phyloP scores from a whole-genome alignment of 2,329 filamentous ascomycete species.

The Fusarium sp. region DNA sequence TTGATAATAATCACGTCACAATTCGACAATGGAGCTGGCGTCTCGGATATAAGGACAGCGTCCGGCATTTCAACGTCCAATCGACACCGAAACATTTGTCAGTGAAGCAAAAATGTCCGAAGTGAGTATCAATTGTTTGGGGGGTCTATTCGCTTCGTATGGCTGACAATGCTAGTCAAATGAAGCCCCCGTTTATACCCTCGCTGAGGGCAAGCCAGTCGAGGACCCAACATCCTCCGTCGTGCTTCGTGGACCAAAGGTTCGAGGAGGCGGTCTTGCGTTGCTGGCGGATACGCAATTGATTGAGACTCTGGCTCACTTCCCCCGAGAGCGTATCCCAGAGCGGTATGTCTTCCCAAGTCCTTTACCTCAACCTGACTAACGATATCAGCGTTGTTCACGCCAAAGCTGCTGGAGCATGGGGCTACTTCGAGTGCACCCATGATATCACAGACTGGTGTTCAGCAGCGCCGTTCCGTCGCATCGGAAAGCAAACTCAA shows the following conservation, averaged over 20 bases:
- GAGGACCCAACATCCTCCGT: conserved; percentile 5
- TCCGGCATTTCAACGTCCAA: not conserved
- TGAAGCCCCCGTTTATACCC: conserved; percentile 1
- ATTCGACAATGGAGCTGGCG: not conserved
- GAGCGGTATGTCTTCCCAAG: not conserved
- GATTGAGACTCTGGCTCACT: conserved; percentile 8
- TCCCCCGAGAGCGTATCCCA: conserved; percentile 3
- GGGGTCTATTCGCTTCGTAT: not conserved
- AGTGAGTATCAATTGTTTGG: not conserved
- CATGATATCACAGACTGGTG: conserved; percentile 17
- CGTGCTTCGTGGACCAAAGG: not conserved
- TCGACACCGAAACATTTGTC: not conserved
- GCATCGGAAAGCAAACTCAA: not conserved
- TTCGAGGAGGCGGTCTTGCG: not conserved
- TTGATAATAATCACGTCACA: conserved; percentile 10
- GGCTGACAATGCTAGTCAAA: not conserved
- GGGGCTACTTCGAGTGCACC: conserved; percentile 7
- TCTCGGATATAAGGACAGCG: not conserved
- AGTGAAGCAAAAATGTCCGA: not conserved
- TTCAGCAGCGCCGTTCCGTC: not conserved
- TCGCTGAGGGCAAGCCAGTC: conserved; percentile 4
- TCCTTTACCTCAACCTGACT: not conserved
- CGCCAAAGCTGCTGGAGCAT: conserved; percentile 9
- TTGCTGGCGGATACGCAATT: conserved; percentile 7
- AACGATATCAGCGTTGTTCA: conserved; percentile 1